Percentiles rank a stretch among this genome's conserved stretches.
phyloP scores from a whole-genome alignment of 1,284 basidiomycete genomes.

The Papiliotrema terrestris region DNA sequence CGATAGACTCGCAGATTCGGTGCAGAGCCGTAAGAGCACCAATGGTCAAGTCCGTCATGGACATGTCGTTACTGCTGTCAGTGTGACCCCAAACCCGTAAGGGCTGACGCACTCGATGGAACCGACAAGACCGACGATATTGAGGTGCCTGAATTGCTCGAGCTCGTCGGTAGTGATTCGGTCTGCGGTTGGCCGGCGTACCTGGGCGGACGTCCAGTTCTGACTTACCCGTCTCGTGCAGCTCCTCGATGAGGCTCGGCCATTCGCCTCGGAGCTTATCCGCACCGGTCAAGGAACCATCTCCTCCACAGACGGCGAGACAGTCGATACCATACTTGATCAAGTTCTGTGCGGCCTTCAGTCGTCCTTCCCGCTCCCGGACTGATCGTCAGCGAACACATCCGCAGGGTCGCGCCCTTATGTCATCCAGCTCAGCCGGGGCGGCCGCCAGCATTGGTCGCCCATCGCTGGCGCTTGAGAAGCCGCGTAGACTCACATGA shows the following conservation, averaged over 20 bases:
- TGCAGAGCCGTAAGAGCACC: conserved; percentile 93
- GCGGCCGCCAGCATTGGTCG: too few species aligned
- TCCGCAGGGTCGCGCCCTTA: not conserved
- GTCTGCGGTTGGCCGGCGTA: conserved; percentile 47
- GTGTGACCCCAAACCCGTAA: not conserved
- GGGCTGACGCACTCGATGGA: conserved; percentile 68
- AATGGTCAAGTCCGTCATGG: conserved; percentile 94
- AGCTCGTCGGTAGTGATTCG: conserved; percentile 74
- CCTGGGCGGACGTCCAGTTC: not conserved
- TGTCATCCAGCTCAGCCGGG: too few species aligned
- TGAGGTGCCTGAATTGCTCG: conserved; percentile 71
- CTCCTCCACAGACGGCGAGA: conserved; percentile 93
- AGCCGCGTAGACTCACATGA: conserved; percentile 59
- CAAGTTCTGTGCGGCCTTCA: conserved; percentile 82
- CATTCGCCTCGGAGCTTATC: conserved; percentile 92
- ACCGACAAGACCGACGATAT: conserved; percentile 94
- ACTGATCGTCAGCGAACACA: conserved; percentile 47
- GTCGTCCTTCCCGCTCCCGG: conserved; percentile 79
- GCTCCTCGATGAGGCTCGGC: conserved; percentile 72
- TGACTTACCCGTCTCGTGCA: conserved; percentile 59
- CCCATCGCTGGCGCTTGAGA: too few species aligned
- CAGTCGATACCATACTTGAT: conserved; percentile 96
- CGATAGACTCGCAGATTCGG: conserved; percentile 95
- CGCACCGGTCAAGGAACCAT: conserved; percentile 93
- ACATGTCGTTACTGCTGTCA: conserved; percentile 78